These are phyloP conservation scores for Hanseniaspora singularis DNA, from an alignment of 805 yeast genomes.

Conservation along the genomic window DNA sequence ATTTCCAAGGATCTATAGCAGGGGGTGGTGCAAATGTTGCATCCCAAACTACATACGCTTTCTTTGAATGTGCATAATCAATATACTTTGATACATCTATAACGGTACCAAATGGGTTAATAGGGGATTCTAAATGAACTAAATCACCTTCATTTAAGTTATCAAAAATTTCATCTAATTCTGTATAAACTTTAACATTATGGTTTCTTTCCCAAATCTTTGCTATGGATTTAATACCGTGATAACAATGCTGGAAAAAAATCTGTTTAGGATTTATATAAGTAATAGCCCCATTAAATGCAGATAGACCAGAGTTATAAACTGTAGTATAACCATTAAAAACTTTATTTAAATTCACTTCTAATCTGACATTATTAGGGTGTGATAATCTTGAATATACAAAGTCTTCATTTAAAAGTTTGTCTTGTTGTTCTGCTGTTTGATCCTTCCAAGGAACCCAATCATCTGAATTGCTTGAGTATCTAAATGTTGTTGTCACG, in stretches of 20 bases:
- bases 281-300: conserved; percentile 64
- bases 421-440: conserved; percentile 8
- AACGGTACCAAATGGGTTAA: conserved; percentile 68
- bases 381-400: conserved; percentile 66
- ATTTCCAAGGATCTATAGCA: conserved; percentile 69
- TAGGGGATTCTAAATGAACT: conserved; percentile 77
- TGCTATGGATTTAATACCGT: conserved; percentile 68
- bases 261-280: conserved; percentile 60
- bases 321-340: conserved; percentile 54
- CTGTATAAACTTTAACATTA: conserved; percentile 39
- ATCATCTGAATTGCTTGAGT: conserved; percentile 37
- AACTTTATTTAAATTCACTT: conserved; percentile 47
- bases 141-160: conserved; percentile 50
- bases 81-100: conserved; percentile 54
- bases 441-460: conserved; percentile 37
- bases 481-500: conserved; percentile 66
- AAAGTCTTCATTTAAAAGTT: conserved; percentile 21
- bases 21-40: conserved; percentile 85
- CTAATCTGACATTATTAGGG: conserved; percentile 59
- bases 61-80: conserved; percentile 58
- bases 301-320: conserved; percentile 70
- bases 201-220: conserved; percentile 49
- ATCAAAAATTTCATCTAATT: conserved; percentile 40
- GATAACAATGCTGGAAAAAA: conserved; percentile 71
- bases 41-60: conserved; percentile 64